These are phyloP conservation scores for Globisporangium cylindrosporum DNA, from an alignment of 352 stramenopile species.

Conservation along the genomic window DNA sequence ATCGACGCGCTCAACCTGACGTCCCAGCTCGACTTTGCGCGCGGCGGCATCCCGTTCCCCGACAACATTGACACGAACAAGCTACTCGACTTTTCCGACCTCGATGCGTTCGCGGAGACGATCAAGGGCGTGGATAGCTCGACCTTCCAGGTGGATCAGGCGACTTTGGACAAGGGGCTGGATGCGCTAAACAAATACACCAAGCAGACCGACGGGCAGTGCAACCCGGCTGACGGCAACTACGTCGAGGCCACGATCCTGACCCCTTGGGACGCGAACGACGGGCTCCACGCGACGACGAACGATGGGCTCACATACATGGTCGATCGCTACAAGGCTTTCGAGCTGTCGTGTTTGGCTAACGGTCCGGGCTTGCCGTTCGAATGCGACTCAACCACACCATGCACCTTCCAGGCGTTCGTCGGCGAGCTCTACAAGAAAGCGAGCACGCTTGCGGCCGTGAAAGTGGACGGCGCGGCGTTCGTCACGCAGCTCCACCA, in stretches of 20 bases:
- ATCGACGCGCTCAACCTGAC: conserved; percentile 59
- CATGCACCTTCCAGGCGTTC: conserved; percentile 17
- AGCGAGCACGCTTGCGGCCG: conserved; percentile 12
- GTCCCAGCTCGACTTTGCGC: conserved; percentile 44
- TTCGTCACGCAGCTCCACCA: conserved; percentile 33
- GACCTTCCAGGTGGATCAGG: conserved; percentile 24
- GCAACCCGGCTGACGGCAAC: conserved; percentile 10
- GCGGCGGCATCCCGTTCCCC: conserved; percentile 54
- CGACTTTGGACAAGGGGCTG: neutral
- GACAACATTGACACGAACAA: conserved; percentile 19
- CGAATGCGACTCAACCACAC: neutral
- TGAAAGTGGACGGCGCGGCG: conserved; percentile 22
- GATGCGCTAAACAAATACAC: conserved; percentile 31
- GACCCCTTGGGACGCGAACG: conserved; percentile 35
- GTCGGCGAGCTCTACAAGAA: conserved; percentile 20
- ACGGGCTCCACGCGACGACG: neutral
- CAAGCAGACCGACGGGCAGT: conserved; percentile 15
- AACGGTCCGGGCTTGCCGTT: neutral
- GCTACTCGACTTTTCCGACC: conserved; percentile 47
- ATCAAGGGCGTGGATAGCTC: conserved; percentile 22
- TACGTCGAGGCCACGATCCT: conserved; percentile 34
- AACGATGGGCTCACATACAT: conserved; percentile 20
- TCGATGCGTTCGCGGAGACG: conserved; percentile 30
- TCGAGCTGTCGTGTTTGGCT: neutral
- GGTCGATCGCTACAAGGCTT: conserved; percentile 12